Evolutionary conservation across 495 filamentous ascomycete genomes (phyloP), one percentile per base, ranked within the genome.

Genomic region (Friedmanniomyces endolithicus): DNA sequence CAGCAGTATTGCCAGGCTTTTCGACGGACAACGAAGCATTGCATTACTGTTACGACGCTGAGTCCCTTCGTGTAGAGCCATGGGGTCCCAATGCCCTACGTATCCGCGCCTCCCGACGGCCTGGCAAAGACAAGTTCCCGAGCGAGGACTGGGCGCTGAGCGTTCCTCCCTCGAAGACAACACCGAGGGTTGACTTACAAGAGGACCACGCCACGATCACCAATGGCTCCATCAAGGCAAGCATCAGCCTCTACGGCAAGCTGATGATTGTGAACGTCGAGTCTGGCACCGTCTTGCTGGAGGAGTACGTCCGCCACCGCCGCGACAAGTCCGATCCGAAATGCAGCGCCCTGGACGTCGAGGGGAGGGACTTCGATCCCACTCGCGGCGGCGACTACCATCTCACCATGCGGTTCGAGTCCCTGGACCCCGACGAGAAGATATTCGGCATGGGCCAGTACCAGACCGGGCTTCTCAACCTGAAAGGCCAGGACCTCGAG

Each of bases 371-470:
- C 61, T 75, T 80, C 57, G 68, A 70, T n/a, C 72, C 75, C 4
- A 69, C 73, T 20, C 64, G 70, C 1, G 75, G 75, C n/a, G 53
- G 59, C 16, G 74, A 78, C 50, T 79, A 74, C 62, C 71, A 74
- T 47, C 68, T 79, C 6, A 80, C 75, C 1, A 62, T 73, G 50
- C 71, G 78, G 0, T 69, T 82, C 50, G 78, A 80, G 61, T 75
- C 72, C 11, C 56, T 75, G 2, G 67, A 73, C 57, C 63, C 65
- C 0, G 64, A 72, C 29, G 78, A 82, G 64, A 78, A 75, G 62
- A 71, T 82, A 12, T 82, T 73, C 57, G 78, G 78, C 31, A 80
- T 82, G 78, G 78, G 78, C 12, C 78, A 82, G 63, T 82, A 82
- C 58, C 78, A 82, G 57, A 77, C 80, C 59, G 70, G 73, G 1